phyloP scores from a whole-genome alignment of 345 rosid genomes.

The Euphorbia lathyris region DNA sequence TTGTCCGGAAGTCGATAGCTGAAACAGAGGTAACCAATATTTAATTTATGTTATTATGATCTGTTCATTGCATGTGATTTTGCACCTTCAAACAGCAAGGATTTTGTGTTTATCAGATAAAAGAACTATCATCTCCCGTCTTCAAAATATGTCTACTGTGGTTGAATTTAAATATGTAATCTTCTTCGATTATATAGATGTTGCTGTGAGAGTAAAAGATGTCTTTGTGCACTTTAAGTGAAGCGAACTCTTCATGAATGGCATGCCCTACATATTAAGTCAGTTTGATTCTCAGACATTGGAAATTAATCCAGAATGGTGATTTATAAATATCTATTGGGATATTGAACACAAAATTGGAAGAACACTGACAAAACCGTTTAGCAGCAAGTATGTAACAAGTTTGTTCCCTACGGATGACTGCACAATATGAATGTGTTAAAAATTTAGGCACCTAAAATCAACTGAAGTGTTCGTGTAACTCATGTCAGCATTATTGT shows the following conservation, averaged over 20 bases:
- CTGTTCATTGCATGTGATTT: not conserved
- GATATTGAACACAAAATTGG: not conserved
- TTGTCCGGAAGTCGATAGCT: slow-evolving; percentile 90
- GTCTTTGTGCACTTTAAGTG: not conserved
- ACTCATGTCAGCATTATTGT: not conserved
- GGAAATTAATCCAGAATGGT: not conserved
- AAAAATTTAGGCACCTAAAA: not conserved
- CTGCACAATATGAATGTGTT: not conserved
- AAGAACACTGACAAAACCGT: not conserved
- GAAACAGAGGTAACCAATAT: slow-evolving; percentile 72
- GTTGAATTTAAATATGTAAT: not conserved
- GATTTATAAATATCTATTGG: not conserved
- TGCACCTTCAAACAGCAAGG: not conserved
- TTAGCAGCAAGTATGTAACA: not conserved
- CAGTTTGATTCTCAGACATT: not conserved
- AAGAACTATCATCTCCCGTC: not conserved
- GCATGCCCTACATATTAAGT: not conserved
- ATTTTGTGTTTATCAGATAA: not conserved
- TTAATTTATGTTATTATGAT: not conserved
- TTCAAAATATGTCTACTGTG: not conserved
- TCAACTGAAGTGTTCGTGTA: not conserved
- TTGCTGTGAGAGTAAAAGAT: not conserved
- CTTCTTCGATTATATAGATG: not conserved
- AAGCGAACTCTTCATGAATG: not conserved
- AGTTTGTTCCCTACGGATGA: not conserved